These are phyloP conservation scores for Diplosphaera chodatii DNA, from an alignment of 139 green algal species.

Conservation along the genomic window DNA sequence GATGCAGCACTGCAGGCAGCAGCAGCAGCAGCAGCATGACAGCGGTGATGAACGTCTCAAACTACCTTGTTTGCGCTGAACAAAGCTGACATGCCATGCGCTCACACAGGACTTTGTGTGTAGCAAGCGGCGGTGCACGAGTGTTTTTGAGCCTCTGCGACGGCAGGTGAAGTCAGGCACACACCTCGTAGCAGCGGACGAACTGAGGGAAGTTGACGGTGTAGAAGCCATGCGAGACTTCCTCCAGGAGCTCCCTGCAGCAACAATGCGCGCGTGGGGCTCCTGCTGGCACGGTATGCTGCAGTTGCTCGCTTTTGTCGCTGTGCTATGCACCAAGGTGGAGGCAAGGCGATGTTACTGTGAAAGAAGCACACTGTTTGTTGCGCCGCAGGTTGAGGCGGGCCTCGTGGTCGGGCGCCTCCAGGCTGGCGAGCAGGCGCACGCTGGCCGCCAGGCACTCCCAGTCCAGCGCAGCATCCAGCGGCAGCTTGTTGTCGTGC, in stretches of 20 bases:
- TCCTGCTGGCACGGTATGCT: too few relatives aligned
- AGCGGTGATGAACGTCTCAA: too few relatives aligned
- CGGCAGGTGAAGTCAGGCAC: too few relatives aligned
- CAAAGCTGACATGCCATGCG: too few relatives aligned
- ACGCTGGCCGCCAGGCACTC: neutral
- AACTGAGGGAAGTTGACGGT: neutral
- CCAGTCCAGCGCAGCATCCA: neutral
- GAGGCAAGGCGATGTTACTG: too few relatives aligned
- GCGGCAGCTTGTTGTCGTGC: too few relatives aligned
- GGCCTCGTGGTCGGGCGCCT: neutral
- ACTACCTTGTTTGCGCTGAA: too few relatives aligned
- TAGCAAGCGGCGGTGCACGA: too few relatives aligned
- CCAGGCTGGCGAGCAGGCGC: neutral
- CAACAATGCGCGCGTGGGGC: too few relatives aligned
- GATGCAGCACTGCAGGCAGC: neutral
- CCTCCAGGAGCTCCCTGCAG: neutral
- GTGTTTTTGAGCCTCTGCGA: too few relatives aligned
- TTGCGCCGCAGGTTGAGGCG: neutral
- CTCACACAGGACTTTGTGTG: too few relatives aligned
- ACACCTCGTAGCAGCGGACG: neutral
- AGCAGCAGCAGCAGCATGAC: neutral
- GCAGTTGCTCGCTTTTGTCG: neutral
- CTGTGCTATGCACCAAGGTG: neutral
- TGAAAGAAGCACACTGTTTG: neutral
- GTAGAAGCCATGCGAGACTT: neutral